phyloP scores from a whole-genome alignment of 441 rosid species.

The Isatis lusitanica region DNA sequence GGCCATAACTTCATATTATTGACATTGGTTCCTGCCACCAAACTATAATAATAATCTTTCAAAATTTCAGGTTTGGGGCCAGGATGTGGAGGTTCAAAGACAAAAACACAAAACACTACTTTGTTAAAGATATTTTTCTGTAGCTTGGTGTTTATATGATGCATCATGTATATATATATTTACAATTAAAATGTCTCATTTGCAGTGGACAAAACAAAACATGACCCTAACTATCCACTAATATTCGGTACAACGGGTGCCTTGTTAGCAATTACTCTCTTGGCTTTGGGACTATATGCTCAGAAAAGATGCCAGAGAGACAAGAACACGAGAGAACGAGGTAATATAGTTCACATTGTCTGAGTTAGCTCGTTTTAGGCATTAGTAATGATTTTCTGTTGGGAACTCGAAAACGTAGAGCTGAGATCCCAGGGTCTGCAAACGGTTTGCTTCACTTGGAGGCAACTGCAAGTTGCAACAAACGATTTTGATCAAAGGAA shows the following conservation, averaged over 20 bases:
- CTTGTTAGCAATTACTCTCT: background rate
- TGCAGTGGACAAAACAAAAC: conserved; percentile 10
- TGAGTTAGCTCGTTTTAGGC: background rate
- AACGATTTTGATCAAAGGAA: conserved; percentile 47
- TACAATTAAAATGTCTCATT: background rate
- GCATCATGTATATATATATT: background rate
- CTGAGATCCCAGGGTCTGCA: conserved; percentile 20
- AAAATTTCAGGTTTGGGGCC: conserved; percentile 19
- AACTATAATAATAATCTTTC: background rate
- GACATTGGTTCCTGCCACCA: background rate
- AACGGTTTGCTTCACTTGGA: conserved; percentile 30
- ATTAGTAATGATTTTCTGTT: background rate
- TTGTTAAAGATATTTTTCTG: background rate
- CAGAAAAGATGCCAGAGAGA: background rate
- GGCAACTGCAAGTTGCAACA: conserved; percentile 58
- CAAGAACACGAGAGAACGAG: conserved; percentile 19
- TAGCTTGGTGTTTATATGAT: background rate
- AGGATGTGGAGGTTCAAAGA: conserved; percentile 16
- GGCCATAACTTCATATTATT: background rate
- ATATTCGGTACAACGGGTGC: background rate
- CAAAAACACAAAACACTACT: background rate
- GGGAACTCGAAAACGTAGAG: background rate
- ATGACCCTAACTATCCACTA: background rate
- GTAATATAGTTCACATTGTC: conserved; percentile 10
- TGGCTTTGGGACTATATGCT: conserved; percentile 17